Evolutionary conservation across 371 early-diverging fungal genomes (phyloP).

Genomic region (Choanephora cucurbitarum): DNA sequence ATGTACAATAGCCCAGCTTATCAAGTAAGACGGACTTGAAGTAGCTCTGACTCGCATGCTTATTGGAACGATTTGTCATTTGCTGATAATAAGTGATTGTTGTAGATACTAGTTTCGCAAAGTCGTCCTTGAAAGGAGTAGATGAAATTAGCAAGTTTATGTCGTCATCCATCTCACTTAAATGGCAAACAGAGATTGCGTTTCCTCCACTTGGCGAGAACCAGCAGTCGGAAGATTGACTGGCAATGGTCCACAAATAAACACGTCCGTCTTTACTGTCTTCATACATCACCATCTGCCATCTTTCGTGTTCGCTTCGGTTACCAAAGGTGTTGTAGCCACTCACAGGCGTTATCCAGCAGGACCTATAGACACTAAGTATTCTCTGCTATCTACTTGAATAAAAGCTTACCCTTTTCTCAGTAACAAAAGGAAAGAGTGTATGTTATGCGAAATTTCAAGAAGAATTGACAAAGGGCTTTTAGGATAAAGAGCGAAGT

Average conservation of each 20-base stretch:
- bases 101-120: not conserved
- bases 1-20: conserved; percentile 47
- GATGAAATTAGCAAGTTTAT: conserved; percentile 14
- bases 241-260: conserved; percentile 21
- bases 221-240: conserved; percentile 10
- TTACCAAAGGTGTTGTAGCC: conserved; percentile 1
- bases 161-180: not conserved
- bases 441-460: conserved; percentile 4
- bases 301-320: conserved; percentile 6
- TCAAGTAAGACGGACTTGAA: not conserved
- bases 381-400: not conserved
- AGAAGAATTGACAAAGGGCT: not conserved
- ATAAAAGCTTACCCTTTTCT: conserved; percentile 19
- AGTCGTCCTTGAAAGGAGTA: not conserved
- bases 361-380: conserved; percentile 2
- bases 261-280: conserved; percentile 10
- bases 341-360: conserved; percentile 25
- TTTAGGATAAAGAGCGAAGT: conserved; percentile 4
- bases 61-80: not conserved
- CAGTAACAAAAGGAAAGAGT: conserved; percentile 8
- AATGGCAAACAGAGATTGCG: conserved; percentile 1
- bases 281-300: conserved; percentile 22
- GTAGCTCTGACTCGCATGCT: no score
- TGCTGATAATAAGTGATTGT: conserved; percentile 10
- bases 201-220: conserved; percentile 8